Conservation (phyloP, 2,329 filamentous ascomycete genomes). For the Fusarium foetens region DNA sequence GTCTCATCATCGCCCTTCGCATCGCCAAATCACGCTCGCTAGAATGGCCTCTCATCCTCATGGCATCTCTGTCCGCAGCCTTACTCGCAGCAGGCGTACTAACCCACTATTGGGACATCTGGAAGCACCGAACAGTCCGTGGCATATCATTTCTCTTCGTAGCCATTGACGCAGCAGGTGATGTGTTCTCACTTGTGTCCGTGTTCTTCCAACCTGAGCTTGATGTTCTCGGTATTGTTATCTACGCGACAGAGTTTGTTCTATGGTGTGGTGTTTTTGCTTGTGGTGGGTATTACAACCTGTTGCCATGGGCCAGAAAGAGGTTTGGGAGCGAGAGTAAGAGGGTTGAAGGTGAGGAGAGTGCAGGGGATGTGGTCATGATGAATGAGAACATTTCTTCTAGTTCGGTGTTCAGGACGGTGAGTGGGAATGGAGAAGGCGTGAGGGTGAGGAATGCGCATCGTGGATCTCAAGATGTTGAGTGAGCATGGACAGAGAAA, state of each 20-base stretch:
- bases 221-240: constrained; percentile 71
- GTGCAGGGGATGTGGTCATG: constrained; percentile 43
- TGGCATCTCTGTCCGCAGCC: constrained; percentile 72
- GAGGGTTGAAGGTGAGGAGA: not conserved
- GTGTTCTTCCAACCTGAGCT: constrained; percentile 69
- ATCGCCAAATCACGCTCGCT: constrained; percentile 55
- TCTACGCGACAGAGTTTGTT: constrained; percentile 72
- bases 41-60: constrained; percentile 71
- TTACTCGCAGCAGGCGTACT: constrained; percentile 74
- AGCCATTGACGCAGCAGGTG: constrained; percentile 74
- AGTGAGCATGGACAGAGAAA: not conserved
- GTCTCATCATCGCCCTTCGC: constrained; percentile 66
- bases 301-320: constrained; percentile 60
- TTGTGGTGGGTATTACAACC: constrained; percentile 72
- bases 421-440: constrained; percentile 14
- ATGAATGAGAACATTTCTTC: constrained; percentile 65
- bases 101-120: constrained; percentile 77
- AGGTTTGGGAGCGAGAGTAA: constrained; percentile 2
- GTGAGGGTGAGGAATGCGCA: constrained; percentile 16
- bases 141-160: constrained; percentile 80
- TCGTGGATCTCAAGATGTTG: constrained; percentile 3
- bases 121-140: constrained; percentile 70
- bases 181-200: constrained; percentile 73
- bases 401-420: constrained; percentile 71
- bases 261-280: constrained; percentile 75